Base-by-base conservation (phyloP, 2,329 filamentous ascomycete genomes). In the Exophiala aquamarina region DNA sequence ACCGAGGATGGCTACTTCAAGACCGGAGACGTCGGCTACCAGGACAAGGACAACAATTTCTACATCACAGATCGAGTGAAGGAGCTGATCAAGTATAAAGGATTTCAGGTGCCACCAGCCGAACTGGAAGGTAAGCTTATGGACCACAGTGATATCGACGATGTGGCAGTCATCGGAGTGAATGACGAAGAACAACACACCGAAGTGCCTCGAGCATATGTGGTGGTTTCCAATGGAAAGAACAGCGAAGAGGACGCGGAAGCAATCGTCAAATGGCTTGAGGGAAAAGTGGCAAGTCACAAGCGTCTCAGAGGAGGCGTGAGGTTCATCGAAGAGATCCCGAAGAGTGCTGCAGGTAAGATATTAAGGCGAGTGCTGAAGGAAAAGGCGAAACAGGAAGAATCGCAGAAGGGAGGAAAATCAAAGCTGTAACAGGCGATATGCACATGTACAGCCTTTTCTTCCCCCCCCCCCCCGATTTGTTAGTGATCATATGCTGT, bases 31-130 rank as follows among this genome's bases (percentile, higher is more conserved):
- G 83, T 95, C 19, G 87, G 89, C 3, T 83, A 87, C 55, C 81
- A 87, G 60, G 88, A 95, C 62, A 76, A 87, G 40, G 39, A 60
- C 7, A 87, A 87, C 21, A 88, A 94, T 62, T 88, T 94, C 61
- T 95, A 84, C 72, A 92, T 95, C 63, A 95, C 91, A 1, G 91
- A 96, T 63, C 85, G 91, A 9, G 75, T 89, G 28, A 90, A 89
- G 71, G 75, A 75, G 47, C 59, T 75, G 7, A 75, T 75, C 57
- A 75, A 75, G 51, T 74, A 73, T 46, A 74, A 75, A 55, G 74
- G 73, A 1, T 60, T 74, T 36, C 73, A 76, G 57, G 72, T 76
- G 8, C 67, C 74, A 11, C 74, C 74, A 2, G 72, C 72, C 0
- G 74, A 77, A 48, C 59, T 77, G 1, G 74, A 77, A 59, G 71